These are phyloP conservation scores for Trichoderma brevicompactum DNA, from an alignment of 2,329 filamentous ascomycete genomes.

Conservation along the genomic window DNA sequence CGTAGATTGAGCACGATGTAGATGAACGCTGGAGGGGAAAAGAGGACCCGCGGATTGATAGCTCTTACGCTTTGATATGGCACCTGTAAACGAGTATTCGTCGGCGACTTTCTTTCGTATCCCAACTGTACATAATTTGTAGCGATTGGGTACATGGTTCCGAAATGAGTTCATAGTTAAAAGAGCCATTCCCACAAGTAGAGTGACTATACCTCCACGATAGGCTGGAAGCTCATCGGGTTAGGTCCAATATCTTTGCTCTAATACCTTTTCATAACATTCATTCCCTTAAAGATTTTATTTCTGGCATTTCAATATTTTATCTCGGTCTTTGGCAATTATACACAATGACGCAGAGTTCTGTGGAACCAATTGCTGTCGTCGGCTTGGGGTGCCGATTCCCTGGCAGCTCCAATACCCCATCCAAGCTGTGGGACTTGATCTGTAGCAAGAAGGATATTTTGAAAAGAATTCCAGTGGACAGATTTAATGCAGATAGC, in stretches of 20 bases:
- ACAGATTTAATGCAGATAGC: constrained; percentile 36
- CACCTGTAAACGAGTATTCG: neutral
- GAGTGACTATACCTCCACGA: neutral
- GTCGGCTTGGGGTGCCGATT: constrained; percentile 48
- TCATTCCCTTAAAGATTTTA: neutral
- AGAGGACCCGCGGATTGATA: neutral
- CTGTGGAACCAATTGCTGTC: constrained; percentile 46
- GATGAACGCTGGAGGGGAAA: neutral
- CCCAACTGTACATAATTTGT: too few species aligned
- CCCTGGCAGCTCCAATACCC: constrained; percentile 41
- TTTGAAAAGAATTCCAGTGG: constrained; percentile 36
- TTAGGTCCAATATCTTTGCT: neutral
- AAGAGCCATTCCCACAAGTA: neutral
- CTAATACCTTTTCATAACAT: neutral
- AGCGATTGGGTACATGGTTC: neutral
- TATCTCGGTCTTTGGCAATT: neutral
- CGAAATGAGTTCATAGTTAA: neutral
- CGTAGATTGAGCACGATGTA: neutral
- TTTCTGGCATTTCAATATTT: neutral
- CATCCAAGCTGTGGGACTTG: constrained; percentile 44
- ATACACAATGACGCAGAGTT: neutral
- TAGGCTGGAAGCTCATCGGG: neutral
- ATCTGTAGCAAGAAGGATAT: constrained; percentile 40
- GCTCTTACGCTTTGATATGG: neutral
- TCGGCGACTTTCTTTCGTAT: neutral